A percentile compares a stretch with the other conserved stretches of the same genome.
Evolutionary conservation across 2,329 filamentous ascomycete genomes (phyloP).

Genomic region (Colletotrichum caudatum): DNA sequence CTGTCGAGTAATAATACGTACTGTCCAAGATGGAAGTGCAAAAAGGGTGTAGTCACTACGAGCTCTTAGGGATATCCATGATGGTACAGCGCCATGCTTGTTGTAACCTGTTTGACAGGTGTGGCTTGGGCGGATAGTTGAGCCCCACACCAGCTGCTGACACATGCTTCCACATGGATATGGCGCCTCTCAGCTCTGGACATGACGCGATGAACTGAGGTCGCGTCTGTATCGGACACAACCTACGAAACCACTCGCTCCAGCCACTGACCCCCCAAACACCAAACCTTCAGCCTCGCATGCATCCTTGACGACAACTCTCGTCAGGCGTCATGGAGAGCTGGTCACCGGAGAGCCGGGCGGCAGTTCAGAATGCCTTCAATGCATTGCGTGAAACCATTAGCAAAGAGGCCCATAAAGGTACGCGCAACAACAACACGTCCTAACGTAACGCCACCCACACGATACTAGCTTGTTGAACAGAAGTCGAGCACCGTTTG

Average conservation of each 20-base stretch:
- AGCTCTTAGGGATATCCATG: neutral
- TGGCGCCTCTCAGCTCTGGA: conserved; percentile 1
- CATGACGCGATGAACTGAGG: conserved; percentile 9
- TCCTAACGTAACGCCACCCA: conserved; percentile 41
- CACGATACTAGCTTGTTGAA: conserved; percentile 41
- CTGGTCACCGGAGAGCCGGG: conserved; percentile 55
- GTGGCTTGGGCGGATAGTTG: neutral
- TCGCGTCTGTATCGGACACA: conserved; percentile 4
- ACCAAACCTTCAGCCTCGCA: neutral
- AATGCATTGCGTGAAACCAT: conserved; percentile 55
- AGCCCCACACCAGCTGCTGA: neutral
- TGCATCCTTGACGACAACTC: neutral
- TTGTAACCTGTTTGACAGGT: neutral
- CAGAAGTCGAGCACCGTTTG: conserved; percentile 46
- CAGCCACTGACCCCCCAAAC: neutral
- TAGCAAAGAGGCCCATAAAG: conserved; percentile 52
- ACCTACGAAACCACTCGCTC: conserved; percentile 1
- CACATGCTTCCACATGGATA: neutral
- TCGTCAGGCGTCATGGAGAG: conserved; percentile 50
- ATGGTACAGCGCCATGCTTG: neutral
- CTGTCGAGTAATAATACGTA: no score
- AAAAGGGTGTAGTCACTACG: neutral
- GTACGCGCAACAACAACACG: conserved; percentile 46
- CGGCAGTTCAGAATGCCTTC: conserved; percentile 56
- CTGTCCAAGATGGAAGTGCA: neutral